Base-by-base conservation (phyloP, 2,329 filamentous ascomycete species). In the Cladophialophora yegresii region DNA sequence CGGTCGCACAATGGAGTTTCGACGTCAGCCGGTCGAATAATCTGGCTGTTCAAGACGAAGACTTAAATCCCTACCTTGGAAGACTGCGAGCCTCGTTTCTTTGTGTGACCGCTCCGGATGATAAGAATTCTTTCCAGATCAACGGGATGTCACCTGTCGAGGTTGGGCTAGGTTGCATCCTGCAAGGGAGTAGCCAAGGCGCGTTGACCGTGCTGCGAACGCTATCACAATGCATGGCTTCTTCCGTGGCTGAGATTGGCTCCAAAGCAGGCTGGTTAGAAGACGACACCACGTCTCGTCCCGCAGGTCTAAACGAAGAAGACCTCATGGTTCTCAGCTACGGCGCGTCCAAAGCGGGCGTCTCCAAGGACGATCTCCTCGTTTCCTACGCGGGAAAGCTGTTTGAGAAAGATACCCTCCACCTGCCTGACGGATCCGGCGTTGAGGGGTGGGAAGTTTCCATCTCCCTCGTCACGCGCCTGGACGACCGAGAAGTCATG, bases 401-500 rank as follows among this genome's bases (percentile, higher is more conserved):
- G 22, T 78, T 77, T 65, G 72, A 75, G 3, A 74, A 75, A 33
- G 69, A 72, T 7, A 70, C 69, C 1, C 71, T 81, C 20, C 57
- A 54, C 22, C 71, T 76, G 30, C 71, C 76, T 62, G 70, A 73
- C 33, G 71, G 72, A 23, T 74, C 76, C 12, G 73, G 77, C 13
- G 81, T 84, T 43, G 88, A 93, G 71, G 93, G 93, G 8, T 98
- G 93, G 93, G 92, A 97, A 78, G 79, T 97, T 73, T 90, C 92
- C 0, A 87, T 97, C 50, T 87, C 92, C 65, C 85, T 96, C 10
- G 82, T 97, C 53, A 90, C 90, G 9, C 87, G 93, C 60, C 84
- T 98, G 74, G 89, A 96, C 73, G 87, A 92, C 64, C 81, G 84
- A 0, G 82, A 86, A 55, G 84, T 85, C 56, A 90, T 90, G 7